Evolutionary conservation across 495 filamentous ascomycete species (phyloP).

Genomic region (Podospora pseudocomata): DNA sequence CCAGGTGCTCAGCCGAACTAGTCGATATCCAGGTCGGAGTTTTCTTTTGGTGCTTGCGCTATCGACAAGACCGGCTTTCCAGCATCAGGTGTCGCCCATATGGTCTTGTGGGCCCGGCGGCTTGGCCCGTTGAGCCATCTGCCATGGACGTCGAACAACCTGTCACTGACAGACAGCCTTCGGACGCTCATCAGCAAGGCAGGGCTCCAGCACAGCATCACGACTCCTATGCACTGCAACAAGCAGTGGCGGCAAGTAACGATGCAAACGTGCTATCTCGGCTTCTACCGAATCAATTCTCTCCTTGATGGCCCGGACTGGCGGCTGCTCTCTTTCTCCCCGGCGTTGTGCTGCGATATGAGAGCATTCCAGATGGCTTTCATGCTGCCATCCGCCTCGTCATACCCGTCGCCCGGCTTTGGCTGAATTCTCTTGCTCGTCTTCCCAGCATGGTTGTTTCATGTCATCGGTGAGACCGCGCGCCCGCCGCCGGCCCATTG

Average conservation of each 20-base stretch:
- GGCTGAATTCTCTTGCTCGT: slow-evolving; percentile 20
- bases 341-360: slow-evolving; percentile 6
- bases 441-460: neutral
- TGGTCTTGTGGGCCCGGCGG: slow-evolving; percentile 9
- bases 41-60: neutral
- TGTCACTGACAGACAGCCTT: neutral
- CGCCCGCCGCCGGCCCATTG: neutral
- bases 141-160: neutral
- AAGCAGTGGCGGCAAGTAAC: neutral
- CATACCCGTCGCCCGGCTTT: slow-evolving; percentile 16
- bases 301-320: slow-evolving; percentile 13
- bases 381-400: slow-evolving; percentile 22
- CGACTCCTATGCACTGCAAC: neutral
- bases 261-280: slow-evolving; percentile 17
- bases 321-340: slow-evolving; percentile 25
- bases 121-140: slow-evolving; percentile 13
- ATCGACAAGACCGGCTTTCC: neutral
- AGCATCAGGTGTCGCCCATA: neutral
- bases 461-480: slow-evolving; percentile 9
- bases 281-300: slow-evolving; percentile 30
- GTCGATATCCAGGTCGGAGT: neutral
- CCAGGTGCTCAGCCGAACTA: neutral
- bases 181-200: neutral
- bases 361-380: neutral
- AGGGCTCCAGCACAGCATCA: slow-evolving; percentile 3